phyloP scores from a whole-genome alignment of 805 yeast genomes.

The Metahyphopichia silvanorum region DNA sequence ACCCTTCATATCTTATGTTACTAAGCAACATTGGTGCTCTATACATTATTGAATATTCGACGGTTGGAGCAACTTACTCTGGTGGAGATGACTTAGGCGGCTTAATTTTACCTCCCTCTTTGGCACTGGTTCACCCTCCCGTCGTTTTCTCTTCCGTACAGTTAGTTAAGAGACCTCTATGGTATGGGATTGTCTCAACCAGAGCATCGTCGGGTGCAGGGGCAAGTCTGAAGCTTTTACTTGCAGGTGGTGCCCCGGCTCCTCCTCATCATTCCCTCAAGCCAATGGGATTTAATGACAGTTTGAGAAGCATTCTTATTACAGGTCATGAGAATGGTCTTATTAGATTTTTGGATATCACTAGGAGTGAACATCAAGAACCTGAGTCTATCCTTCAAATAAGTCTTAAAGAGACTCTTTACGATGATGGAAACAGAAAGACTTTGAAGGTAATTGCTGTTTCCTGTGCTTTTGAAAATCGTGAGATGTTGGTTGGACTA shows the following conservation, averaged over 20 bases:
- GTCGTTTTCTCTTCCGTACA: slow-evolving; percentile 53
- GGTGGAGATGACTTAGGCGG: slow-evolving; percentile 19
- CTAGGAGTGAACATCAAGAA: slow-evolving; percentile 58
- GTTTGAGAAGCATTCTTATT: slow-evolving; percentile 51
- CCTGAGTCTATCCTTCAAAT: slow-evolving; percentile 30
- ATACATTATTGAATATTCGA: slow-evolving; percentile 56
- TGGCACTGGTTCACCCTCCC: slow-evolving; percentile 76
- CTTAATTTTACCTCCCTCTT: slow-evolving; percentile 68
- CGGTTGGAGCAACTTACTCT: slow-evolving; percentile 12
- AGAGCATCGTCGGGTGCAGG: slow-evolving; percentile 33
- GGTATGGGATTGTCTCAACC: slow-evolving; percentile 70
- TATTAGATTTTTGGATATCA: slow-evolving; percentile 79
- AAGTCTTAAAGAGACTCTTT: slow-evolving; percentile 30
- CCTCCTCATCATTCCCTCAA: slow-evolving; percentile 27
- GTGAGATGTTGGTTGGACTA: slow-evolving; percentile 69
- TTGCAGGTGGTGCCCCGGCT: slow-evolving; percentile 80
- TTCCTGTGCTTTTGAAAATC: slow-evolving; percentile 75
- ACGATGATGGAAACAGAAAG: slow-evolving; percentile 22
- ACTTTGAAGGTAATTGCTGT: slow-evolving; percentile 51
- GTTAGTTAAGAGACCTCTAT: slow-evolving; percentile 56
- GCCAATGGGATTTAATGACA: slow-evolving; percentile 32
- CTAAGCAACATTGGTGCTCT: slow-evolving; percentile 63
- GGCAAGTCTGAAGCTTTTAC: slow-evolving; percentile 42
- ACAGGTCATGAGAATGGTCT: slow-evolving; percentile 88
- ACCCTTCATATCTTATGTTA: slow-evolving; percentile 64